Percentiles rank a stretch among this genome's conserved stretches.
phyloP scores from a whole-genome alignment of 2,329 filamentous ascomycete genomes.

The Trichoderma brevicompactum region DNA sequence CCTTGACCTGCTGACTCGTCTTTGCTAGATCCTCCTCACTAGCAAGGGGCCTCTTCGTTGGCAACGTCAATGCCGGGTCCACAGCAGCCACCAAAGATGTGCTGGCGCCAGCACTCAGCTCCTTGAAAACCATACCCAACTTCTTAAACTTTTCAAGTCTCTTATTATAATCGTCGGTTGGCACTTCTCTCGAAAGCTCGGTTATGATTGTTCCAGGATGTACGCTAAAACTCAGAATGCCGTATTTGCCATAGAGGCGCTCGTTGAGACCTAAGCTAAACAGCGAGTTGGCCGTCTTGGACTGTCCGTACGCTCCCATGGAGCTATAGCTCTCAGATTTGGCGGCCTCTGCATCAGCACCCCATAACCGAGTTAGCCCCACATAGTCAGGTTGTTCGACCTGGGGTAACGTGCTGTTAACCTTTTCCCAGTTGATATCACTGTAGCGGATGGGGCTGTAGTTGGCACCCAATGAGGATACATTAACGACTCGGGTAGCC shows the following conservation, averaged over 20 bases:
- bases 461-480: constrained; percentile 3
- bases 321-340: constrained; percentile 6
- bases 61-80: constrained; percentile 6
- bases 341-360: not conserved
- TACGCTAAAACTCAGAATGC: not conserved
- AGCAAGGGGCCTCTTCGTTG: constrained; percentile 4
- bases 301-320: constrained; percentile 29
- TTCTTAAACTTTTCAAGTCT: not conserved
- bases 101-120: not conserved
- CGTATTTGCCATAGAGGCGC: constrained; percentile 11
- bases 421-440: constrained; percentile 23
- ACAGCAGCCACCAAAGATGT: constrained; percentile 18
- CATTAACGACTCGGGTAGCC: constrained; percentile 20
- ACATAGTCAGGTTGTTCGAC: constrained; percentile 1
- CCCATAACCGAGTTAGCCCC: not conserved
- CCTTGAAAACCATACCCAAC: constrained; percentile 6
- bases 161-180: not conserved
- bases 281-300: constrained; percentile 18
- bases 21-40: constrained; percentile 11
- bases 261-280: constrained; percentile 20
- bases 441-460: constrained; percentile 21
- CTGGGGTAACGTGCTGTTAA: not conserved
- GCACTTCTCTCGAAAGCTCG: not conserved
- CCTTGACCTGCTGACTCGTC: not conserved
- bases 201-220: constrained; percentile 12